Evolutionary conservation across 805 yeast genomes (phyloP).

Genomic region (Wickerhamomyces subpelliculosus): DNA sequence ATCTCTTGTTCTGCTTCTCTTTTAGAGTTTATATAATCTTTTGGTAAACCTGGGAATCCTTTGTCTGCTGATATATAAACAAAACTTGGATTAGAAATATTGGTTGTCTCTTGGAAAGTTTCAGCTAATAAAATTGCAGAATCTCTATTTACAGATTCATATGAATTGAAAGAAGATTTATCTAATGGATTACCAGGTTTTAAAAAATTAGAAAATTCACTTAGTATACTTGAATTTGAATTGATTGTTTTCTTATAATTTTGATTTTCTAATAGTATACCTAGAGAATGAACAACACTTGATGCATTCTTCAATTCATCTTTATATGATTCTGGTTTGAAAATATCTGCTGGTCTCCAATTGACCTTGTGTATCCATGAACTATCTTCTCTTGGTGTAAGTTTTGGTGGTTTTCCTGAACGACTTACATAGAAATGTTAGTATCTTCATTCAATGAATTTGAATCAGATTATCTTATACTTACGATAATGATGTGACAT

Average conservation of each 20-base stretch:
- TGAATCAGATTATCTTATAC: slow-evolving; percentile 5
- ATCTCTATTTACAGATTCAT: slow-evolving; percentile 59
- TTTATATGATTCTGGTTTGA: slow-evolving; percentile 53
- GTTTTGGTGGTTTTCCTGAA: slow-evolving; percentile 46
- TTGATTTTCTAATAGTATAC: slow-evolving; percentile 63
- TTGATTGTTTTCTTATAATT: slow-evolving; percentile 52
- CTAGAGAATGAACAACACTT: slow-evolving; percentile 79
- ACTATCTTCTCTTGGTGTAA: slow-evolving; percentile 22
- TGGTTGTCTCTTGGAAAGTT: slow-evolving; percentile 32
- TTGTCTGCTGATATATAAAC: slow-evolving; percentile 80
- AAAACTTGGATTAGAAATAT: slow-evolving; percentile 34
- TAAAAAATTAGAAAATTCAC: slow-evolving; percentile 32
- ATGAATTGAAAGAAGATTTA: slow-evolving; percentile 38
- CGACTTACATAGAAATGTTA: slow-evolving; percentile 23
- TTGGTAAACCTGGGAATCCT: slow-evolving; percentile 60
- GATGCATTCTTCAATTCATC: slow-evolving; percentile 39
- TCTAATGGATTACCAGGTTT: slow-evolving; percentile 54
- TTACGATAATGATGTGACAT: slow-evolving; percentile 59
- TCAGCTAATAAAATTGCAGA: slow-evolving; percentile 63
- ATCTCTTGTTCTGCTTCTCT: slow-evolving; percentile 67
- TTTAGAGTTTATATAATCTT: slow-evolving; percentile 68
- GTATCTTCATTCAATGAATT: not conserved
- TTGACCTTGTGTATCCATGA: slow-evolving; percentile 51
- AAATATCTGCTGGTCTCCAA: slow-evolving; percentile 65
- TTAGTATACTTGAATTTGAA: slow-evolving; percentile 17